Base-by-base conservation (phyloP, 2,329 filamentous ascomycete genomes). In the Scedosporium boydii region DNA sequence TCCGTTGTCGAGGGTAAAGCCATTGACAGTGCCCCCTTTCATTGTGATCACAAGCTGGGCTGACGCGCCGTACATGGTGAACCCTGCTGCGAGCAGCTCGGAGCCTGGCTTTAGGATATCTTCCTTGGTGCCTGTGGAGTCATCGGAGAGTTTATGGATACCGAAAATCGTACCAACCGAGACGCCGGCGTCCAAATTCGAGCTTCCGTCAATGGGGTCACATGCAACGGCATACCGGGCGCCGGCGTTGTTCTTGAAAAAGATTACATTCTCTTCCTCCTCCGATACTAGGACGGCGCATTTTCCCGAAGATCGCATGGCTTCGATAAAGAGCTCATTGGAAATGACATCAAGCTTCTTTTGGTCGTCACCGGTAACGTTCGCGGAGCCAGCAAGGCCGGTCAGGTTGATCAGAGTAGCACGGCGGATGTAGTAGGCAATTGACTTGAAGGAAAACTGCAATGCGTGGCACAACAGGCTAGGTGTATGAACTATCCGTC, bases 301-400 rank as follows among this genome's bases (percentile, higher is more conserved):
- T 76, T 92, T 93, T 70, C 91, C 93, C 29, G 90, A 96, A 61
- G 91, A 93, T 69, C 86, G 86, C 95, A 99, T 98, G 66, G 93
- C 90, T 65, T 91, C 88, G 72, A 99, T 90, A 80, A 99, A 99
- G 70, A 99, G 83, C 74, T 99, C 95, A 75, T 99, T 98, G 75
- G 93, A 93, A 73, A 99, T 98, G 64, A 99, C 93, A 74, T 99
- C 95, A 66, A 99, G 90, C 81, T 99, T 99, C 86, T 99, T 99
- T 77, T 99, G 95, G 75, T 98, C 95, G 76, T 99, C 95, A 67
- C 95, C 95, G 3, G 95, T 98, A 61, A 83, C 91, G 79, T 99
- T 99, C 68, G 92, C 91, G 64, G 93, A 95, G 64, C 95, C 95
- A 65, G 95, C 95, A 58, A 99, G 87, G 65, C 95, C 95, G 60